These are phyloP conservation scores for Mitosporidium daphniae DNA, from an alignment of 371 early-diverging fungal genomes.

Conservation along the genomic window DNA sequence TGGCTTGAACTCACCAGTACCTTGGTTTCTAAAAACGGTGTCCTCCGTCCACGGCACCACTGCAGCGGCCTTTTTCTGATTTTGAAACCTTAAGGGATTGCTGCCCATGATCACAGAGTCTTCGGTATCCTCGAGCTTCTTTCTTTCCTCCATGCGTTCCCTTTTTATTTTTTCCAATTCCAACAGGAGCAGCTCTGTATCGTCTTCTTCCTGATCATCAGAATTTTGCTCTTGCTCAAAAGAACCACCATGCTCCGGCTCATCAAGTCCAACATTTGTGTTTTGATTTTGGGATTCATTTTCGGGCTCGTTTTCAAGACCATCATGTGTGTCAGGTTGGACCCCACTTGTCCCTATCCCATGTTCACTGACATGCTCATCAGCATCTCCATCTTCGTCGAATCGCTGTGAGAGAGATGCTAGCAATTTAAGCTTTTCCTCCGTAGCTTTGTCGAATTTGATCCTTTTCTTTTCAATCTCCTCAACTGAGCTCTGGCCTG, in stretches of 20 bases:
- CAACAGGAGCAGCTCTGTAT: slow-evolving; percentile 41
- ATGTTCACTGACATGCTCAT: too few relatives aligned
- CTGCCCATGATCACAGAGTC: slow-evolving; percentile 29
- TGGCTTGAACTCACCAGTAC: slow-evolving; percentile 36
- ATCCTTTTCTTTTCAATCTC: slow-evolving; percentile 20
- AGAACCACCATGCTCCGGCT: slow-evolving; percentile 1
- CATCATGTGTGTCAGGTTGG: neutral
- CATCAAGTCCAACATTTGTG: slow-evolving; percentile 6
- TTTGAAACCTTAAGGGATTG: slow-evolving; percentile 43
- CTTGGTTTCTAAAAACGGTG: slow-evolving; percentile 79
- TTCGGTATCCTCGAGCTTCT: slow-evolving; percentile 13
- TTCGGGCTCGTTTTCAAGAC: neutral
- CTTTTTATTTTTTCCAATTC: slow-evolving; percentile 69
- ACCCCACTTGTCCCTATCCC: too few relatives aligned
- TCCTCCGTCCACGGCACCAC: slow-evolving; percentile 67
- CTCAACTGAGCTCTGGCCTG: slow-evolving; percentile 28
- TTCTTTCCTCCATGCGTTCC: slow-evolving; percentile 43
- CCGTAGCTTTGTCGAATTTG: slow-evolving; percentile 21
- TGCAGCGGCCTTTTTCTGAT: slow-evolving; percentile 6
- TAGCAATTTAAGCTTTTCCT: slow-evolving; percentile 5
- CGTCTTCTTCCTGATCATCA: slow-evolving; percentile 43
- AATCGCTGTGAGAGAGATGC: slow-evolving; percentile 2
- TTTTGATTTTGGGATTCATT: slow-evolving; percentile 7
- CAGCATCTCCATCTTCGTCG: slow-evolving; percentile 3
- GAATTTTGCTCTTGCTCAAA: slow-evolving; percentile 11